Evolutionary conservation across 305 asterid genomes (phyloP), one percentile per base, ranked within the genome.

Genomic region (Fraxinus sp.): DNA sequence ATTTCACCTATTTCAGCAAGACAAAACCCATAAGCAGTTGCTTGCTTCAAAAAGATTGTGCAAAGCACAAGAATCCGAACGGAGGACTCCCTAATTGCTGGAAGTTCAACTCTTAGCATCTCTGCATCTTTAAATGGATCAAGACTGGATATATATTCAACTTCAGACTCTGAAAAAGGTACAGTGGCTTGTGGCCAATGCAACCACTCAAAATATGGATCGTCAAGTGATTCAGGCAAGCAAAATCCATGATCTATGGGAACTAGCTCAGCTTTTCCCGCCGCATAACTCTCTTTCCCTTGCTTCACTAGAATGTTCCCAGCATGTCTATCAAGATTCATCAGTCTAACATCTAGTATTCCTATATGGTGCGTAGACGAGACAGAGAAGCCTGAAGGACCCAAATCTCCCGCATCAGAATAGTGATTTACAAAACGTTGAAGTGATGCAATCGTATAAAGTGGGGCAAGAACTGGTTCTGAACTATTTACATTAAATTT

Each of bases 171-270:
- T 10, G 97, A 88, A 82, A 94, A 94, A 2, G 98, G 98, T 77
- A 94, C 83, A 3, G 92, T 83, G 11, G 98, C 95, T 88, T 93
- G 97, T 1, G 97, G 97, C 98, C 97, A 93, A 32, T 94, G 97
- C 79, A 93, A 83, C 97, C 98, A 93, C 86, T 94, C 98, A 8
- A 94, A 94, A 78, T 94, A 94, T 5, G 98, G 98, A 85, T 93
- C 97, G 39, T 93, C 97, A 10, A 94, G 94, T 7, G 93, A 87
- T 83, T 93, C 97, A 0, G 98, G 98, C 80, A 93, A 88, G 87
- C 97, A 94, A 85, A 91, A 92, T 28, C 98, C 98, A 81, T 94
- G 98, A 82, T 94, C 98, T 49, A 94, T 94, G 1, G 98, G 97
- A 57, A 94, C 91, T 36, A 94, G 93, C 89, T 93, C 97, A 4